Evolutionary conservation across 768 basidiomycete genomes (phyloP).

Genomic region (Serendipita sp.): DNA sequence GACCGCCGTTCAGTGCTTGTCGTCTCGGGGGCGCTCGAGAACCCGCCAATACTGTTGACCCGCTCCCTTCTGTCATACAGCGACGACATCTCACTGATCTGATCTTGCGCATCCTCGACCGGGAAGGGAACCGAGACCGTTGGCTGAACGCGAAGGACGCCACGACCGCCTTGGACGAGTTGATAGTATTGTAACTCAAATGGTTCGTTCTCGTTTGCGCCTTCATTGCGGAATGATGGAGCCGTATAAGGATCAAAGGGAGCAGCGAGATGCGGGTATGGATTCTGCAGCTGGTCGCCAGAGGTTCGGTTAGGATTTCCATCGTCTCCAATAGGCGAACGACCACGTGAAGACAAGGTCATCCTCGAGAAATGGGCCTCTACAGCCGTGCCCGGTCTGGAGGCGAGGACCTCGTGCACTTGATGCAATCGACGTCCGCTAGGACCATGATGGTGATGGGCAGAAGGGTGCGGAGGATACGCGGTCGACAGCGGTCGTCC

Average conservation of each 20-base stretch:
- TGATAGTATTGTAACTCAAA: constrained; percentile 4
- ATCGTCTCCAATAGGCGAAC: background rate
- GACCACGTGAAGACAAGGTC: background rate
- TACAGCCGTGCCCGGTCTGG: background rate
- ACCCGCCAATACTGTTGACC: background rate
- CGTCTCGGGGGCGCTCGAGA: background rate
- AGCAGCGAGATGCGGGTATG: background rate
- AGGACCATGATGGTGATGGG: background rate
- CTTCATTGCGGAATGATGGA: constrained; percentile 2
- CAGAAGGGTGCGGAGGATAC: background rate
- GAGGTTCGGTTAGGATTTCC: background rate
- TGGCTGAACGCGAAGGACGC: constrained; percentile 4
- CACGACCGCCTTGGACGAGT: constrained; percentile 4
- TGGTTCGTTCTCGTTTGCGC: background rate
- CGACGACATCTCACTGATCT: background rate
- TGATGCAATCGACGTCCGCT: background rate
- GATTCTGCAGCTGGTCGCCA: background rate
- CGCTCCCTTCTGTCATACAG: background rate
- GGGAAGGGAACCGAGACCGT: background rate
- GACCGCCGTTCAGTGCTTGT: background rate
- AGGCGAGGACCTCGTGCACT: constrained; percentile 2
- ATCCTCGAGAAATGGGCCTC: background rate
- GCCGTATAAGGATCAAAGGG: constrained; percentile 6
- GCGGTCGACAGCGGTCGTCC: background rate
- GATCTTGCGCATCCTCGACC: background rate